These are phyloP conservation scores for Aspergillus coremiiformis DNA, from an alignment of 495 filamentous ascomycete species.

Conservation along the genomic window DNA sequence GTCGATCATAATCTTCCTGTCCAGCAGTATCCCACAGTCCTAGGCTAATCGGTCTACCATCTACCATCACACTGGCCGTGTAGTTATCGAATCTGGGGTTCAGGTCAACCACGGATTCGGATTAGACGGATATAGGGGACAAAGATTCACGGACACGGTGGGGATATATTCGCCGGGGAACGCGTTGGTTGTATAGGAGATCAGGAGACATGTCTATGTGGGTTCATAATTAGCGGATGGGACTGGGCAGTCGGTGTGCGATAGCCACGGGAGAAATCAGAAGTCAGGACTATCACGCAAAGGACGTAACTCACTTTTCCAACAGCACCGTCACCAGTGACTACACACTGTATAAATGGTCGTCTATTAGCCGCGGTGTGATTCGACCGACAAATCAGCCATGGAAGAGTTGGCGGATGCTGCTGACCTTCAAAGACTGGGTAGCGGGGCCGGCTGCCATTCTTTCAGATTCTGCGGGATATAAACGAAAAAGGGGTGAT, in stretches of 20 bases:
- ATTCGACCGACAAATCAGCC: conserved; percentile 12
- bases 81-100: conserved; percentile 89
- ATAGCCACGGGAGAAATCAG: background rate
- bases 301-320: conserved; percentile 64
- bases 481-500: conserved; percentile 4
- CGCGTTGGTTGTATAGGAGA: conserved; percentile 98
- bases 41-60: conserved; percentile 92
- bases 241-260: background rate
- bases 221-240: background rate
- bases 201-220: conserved; percentile 89
- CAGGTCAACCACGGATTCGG: conserved; percentile 11
- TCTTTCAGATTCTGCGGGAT: conserved; percentile 8
- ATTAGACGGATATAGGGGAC: conserved; percentile 8
- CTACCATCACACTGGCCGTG: conserved; percentile 96
- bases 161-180: conserved; percentile 99
- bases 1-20: conserved; percentile 96
- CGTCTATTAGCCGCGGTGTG: conserved; percentile 21
- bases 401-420: conserved; percentile 3
- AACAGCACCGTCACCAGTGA: conserved; percentile 97
- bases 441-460: conserved; percentile 64
- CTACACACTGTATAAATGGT: conserved; percentile 70
- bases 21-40: conserved; percentile 98
- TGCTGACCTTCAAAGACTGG: conserved; percentile 65
- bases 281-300: background rate
- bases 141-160: conserved; percentile 72